Evolutionary conservation across 306 rosid species (phyloP).

Genomic region (Erythrophleum fordii): DNA sequence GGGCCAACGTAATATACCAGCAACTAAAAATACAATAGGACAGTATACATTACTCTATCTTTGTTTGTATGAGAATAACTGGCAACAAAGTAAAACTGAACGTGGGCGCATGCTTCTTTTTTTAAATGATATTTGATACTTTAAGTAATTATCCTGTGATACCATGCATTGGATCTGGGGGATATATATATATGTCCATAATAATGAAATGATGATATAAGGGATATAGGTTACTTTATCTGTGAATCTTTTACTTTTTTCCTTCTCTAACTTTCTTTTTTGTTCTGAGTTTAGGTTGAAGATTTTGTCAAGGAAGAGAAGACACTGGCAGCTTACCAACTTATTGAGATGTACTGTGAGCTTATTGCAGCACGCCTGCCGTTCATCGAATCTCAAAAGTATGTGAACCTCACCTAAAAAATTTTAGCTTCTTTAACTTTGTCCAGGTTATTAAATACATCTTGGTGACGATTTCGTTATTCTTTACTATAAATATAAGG

Average conservation of each 20-base stretch:
- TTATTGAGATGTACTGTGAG: conserved; percentile 86
- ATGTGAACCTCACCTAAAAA: conserved; percentile 31
- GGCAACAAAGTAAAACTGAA: conserved; percentile 14
- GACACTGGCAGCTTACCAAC: conserved; percentile 77
- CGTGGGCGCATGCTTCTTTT: too few species aligned
- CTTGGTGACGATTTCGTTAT: not conserved
- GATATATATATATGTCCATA: too few species aligned
- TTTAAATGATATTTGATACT: too few species aligned
- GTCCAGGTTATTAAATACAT: conserved; percentile 1
- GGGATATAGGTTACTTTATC: not conserved
- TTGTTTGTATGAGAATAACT: not conserved
- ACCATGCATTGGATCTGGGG: too few species aligned
- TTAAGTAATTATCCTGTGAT: too few species aligned
- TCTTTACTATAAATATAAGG: not conserved
- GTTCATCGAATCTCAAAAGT: conserved; percentile 88
- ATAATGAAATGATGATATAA: not conserved
- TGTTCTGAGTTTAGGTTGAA: conserved; percentile 68
- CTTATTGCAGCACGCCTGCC: conserved; percentile 78
- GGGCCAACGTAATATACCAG: not conserved
- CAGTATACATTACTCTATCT: not conserved
- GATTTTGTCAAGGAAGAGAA: conserved; percentile 92
- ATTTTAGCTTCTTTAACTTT: conserved; percentile 1
- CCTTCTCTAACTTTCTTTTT: not conserved
- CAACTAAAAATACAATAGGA: too few species aligned
- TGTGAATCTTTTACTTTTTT: not conserved